Conservation (phyloP, 192 early-diverging fungal genomes). For the Umbelopsis sp. region DNA sequence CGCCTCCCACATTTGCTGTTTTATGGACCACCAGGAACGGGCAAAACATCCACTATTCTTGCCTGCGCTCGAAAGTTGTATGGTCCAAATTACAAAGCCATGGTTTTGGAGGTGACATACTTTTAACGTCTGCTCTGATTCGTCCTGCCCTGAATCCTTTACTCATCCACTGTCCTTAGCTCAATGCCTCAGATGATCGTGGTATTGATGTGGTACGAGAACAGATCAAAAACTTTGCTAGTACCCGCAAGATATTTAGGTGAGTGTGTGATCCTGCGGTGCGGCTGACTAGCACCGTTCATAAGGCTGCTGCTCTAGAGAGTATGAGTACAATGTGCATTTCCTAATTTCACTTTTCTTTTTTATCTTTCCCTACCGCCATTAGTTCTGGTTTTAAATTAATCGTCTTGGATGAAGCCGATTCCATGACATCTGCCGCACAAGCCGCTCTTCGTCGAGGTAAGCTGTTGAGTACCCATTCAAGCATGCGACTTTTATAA, state of each 20-base stretch:
- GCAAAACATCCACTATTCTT: slow-evolving; percentile 95
- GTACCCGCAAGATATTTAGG: slow-evolving; percentile 91
- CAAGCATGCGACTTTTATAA: not conserved
- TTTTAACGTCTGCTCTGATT: not conserved
- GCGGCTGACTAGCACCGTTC: too few relatives aligned
- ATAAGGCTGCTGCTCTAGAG: too few relatives aligned
- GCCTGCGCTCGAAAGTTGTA: slow-evolving; percentile 91
- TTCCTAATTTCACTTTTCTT: not conserved
- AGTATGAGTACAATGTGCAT: not conserved
- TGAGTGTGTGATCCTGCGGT: not conserved
- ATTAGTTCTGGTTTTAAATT: slow-evolving; percentile 93
- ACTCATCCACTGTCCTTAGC: slow-evolving; percentile 40
- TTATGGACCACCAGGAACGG: slow-evolving; percentile 98
- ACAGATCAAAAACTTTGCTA: slow-evolving; percentile 98
- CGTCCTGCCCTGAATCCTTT: not conserved
- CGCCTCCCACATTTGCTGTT: slow-evolving; percentile 94
- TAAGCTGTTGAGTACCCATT: slow-evolving; percentile 25
- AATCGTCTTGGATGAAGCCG: slow-evolving; percentile 97
- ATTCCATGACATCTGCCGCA: slow-evolving; percentile 92
- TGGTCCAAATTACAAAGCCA: slow-evolving; percentile 77
- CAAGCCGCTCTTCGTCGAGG: slow-evolving; percentile 91
- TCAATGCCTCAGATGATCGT: slow-evolving; percentile 98
- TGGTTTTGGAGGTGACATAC: slow-evolving; percentile 87
- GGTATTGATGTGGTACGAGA: slow-evolving; percentile 98
- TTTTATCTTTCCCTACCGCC: not conserved